A percentile compares a stretch with the other conserved stretches of the same genome.
Evolutionary conservation across 192 early-diverging fungal species (phyloP).

Genomic region (Paraglomus occultum): DNA sequence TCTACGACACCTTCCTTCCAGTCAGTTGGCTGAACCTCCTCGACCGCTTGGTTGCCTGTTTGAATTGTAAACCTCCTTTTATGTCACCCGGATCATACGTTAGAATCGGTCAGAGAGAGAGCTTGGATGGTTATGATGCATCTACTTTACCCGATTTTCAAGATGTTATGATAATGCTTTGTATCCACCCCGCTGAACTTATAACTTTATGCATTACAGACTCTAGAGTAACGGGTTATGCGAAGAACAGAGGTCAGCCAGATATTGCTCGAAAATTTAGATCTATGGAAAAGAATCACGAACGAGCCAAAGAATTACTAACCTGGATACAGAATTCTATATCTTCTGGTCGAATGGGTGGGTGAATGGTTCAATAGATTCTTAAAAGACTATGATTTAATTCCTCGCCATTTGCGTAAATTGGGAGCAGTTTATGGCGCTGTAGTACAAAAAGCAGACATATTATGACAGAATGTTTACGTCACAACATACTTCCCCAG

Average conservation of each 20-base stretch:
- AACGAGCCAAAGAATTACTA: constrained; percentile 19
- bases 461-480: not conserved
- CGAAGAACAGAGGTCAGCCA: constrained; percentile 5
- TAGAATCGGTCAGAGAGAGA: constrained; percentile 24
- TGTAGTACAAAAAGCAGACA: constrained; percentile 5
- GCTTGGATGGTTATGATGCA: constrained; percentile 15
- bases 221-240: not conserved
- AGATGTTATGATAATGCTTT: constrained; percentile 22
- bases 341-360: constrained; percentile 8
- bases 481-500: not conserved
- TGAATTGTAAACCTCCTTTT: too few species aligned
- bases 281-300: constrained; percentile 23
- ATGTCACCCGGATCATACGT: constrained; percentile 3
- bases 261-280: constrained; percentile 23
- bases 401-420: constrained; percentile 10
- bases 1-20: too few species aligned
- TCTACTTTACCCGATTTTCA: not conserved
- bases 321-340: constrained; percentile 23
- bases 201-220: constrained; percentile 24
- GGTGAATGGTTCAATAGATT: constrained; percentile 10
- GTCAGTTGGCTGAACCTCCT: too few species aligned
- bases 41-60: too few species aligned
- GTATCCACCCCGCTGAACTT: constrained; percentile 20
- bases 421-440: constrained; percentile 11
- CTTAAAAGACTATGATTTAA: constrained; percentile 25